Evolutionary conservation across 192 early-diverging fungal genomes (phyloP), one percentile per base, ranked within the genome.

Genomic region (Diversispora epigaea): DNA sequence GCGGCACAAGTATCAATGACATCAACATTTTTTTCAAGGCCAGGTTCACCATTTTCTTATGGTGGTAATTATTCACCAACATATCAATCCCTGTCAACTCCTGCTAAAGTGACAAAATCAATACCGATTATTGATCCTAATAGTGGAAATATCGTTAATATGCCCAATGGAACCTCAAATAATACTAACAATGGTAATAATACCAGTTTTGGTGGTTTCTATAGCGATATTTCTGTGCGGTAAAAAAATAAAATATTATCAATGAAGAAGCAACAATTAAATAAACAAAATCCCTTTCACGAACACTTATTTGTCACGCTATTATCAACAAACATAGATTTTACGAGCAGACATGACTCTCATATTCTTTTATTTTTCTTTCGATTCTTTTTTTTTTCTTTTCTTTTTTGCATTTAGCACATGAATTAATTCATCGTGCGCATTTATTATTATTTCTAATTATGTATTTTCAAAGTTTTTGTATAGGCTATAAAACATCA

Each of bases 111-210:
- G 17, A 73, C 71, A 61, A 73, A 73, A 73, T 73, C 71, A 61
- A 73, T 73, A 73, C 71, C 71, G 25, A 73, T 73, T 49, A 52
- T 73, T 15, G 71, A 73, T 47, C 71, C 71, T 45, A 73, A 25
- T 61, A 73, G 71, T 49, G 71, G 71, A 21, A 73, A 73, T 73
- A 73, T 73, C 50, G 71, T 73, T 12, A 73, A 73, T 61, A 73
- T 73, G 71, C 71, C 71, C 15, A 73, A 73, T 49, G 69, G 69
- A 4, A 41, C 14, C 12, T 71, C 69, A n/a, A 61, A 40, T 62
- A 58, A 43, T 72, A 73, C 9, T 60, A 61, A 17, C 22, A 70
- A 49, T 61, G 43, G 21, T 61, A 73, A 73, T 44, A 49, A 39
- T 14, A 25, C 6, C n/a, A 3, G 44, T 73, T 61, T 61, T 46